Base-by-base conservation (phyloP, 176 grass and related monocot species). In the Aegilops bicornis region DNA sequence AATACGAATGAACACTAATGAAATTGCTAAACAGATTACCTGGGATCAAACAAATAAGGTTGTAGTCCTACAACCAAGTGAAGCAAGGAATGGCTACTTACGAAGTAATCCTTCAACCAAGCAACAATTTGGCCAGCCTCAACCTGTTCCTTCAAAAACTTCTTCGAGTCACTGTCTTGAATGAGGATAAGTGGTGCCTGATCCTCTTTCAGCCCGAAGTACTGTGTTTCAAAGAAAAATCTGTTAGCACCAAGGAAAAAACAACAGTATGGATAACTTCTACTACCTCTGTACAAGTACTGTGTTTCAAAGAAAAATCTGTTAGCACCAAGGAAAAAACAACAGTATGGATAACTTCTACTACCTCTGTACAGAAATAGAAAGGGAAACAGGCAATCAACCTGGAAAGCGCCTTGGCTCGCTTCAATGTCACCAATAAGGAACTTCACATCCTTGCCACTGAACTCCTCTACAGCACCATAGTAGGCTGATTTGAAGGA, bases 351-450 rank as follows among this genome's bases (percentile, higher is more conserved):
- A 48, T 31, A 66, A 50, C 17, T 4, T 30, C 17, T 4, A 12
- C 42, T 11, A 7, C 39, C 42, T 4, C 11, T 47, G 12, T 47
- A 47, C 13, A 47, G 43, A 47, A 47, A 47, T 45, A 65, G 62
- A 59, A 19, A 29, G 62, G 5, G 10, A 80, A 87, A 45, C 22
- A 66, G 35, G 19, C 40, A 78, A 31, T 83, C 78, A 90, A 99
- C 97, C 97, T 99, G 88, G 50, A 99, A 96, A 47, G 94, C 97
- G 43, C 86, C 88, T 76, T 94, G 84, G 89, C 94, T 92, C 10
- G 90, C 83, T 59, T 99, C 94, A 85, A 94, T 23, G 87, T 96
- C 92, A 80, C 94, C 97, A 60, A 99, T 94, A 61, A 99, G 91
- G 90, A 99, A 99, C 76, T 82, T 92, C 33, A 99, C 77, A 39